Evolutionary conservation across 371 early-diverging fungal genomes (phyloP), one percentile per base, ranked within the genome.

Genomic region (Mortierella sp.): DNA sequence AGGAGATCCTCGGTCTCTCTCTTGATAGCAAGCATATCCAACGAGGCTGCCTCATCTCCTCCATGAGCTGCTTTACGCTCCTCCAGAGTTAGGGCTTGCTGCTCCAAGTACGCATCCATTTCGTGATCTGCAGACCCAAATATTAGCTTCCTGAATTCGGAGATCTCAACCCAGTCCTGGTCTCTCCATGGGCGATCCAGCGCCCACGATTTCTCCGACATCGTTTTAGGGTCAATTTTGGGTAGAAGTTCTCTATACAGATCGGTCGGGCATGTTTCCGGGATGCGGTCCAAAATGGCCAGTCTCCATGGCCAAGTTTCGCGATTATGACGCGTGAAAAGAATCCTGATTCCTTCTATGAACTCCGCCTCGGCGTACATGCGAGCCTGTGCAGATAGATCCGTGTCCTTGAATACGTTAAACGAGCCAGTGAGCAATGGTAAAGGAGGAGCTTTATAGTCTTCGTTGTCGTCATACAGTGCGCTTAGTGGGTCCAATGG

Each of bases 261-360:
- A 20, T 77, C 86, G 10, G 86, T 87, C 37, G 87, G 87, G 5
- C 87, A 84, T 2, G 90, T 89, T 72, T 90, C 91, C 2, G 94
- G 94, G 1, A 95, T 86, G 54, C 90, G 87, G 10, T 87, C 85
- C 10, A 93, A 74, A 63, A 94, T 91, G 10, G 86, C 85, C 10
- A 93, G 72, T 37, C 94, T 87, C 70, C 90, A 91, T 4, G 92
- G 91, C 47, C 89, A 71, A 0, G 91, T 72, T 47, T 89, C 87
- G 2, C 75, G 61, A 2, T 88, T 88, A 66, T 94, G 93, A 4
- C 92, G 88, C 60, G 86, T 88, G 66, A 94, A 90, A 18, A 95
- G 69, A 12, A 90, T 86, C 60, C 88, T 86, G 32, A 94, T 69
- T 0, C 90, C 93, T 22, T 77, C 69, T 47, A 89, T 78, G 47